Conservation (phyloP, 306 rosid genomes). For the Phaseolus lunatus region DNA sequence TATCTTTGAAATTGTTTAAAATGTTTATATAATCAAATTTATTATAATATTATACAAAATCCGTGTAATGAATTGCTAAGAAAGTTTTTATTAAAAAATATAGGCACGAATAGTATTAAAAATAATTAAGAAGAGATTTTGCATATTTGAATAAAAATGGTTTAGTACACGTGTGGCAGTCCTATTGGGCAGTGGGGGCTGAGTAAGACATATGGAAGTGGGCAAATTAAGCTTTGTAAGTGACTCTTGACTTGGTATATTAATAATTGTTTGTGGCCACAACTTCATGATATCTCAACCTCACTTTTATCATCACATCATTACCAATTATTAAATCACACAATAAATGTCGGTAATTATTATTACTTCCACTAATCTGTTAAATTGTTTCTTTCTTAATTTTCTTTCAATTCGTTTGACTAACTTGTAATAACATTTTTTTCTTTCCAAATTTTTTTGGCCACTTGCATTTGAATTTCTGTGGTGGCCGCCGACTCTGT, state of each 20-base stretch:
- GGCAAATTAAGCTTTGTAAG: slow-evolving; percentile 17
- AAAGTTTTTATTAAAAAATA: too few species aligned
- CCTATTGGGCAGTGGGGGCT: too few species aligned
- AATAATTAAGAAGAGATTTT: too few species aligned
- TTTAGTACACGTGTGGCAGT: too few species aligned
- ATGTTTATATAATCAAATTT: too few species aligned
- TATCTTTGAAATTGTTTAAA: too few species aligned
- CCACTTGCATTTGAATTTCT: slow-evolving; percentile 28
- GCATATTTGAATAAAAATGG: too few species aligned
- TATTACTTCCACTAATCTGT: background rate
- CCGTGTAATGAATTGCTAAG: too few species aligned
- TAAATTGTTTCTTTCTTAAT: background rate
- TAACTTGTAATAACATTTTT: background rate
- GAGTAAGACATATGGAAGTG: slow-evolving; percentile 33
- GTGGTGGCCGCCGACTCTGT: slow-evolving; percentile 41
- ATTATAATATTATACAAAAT: too few species aligned
- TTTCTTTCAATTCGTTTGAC: background rate
- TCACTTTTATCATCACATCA: slow-evolving; percentile 40
- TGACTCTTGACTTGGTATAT: background rate
- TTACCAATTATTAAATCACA: slow-evolving; percentile 36
- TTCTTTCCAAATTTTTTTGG: slow-evolving; percentile 30
- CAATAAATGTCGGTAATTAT: slow-evolving; percentile 39
- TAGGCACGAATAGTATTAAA: too few species aligned
- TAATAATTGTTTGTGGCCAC: background rate
- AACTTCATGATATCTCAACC: background rate